Conservation (phyloP, 768 basidiomycete genomes). For the Russula ochroleuca region DNA sequence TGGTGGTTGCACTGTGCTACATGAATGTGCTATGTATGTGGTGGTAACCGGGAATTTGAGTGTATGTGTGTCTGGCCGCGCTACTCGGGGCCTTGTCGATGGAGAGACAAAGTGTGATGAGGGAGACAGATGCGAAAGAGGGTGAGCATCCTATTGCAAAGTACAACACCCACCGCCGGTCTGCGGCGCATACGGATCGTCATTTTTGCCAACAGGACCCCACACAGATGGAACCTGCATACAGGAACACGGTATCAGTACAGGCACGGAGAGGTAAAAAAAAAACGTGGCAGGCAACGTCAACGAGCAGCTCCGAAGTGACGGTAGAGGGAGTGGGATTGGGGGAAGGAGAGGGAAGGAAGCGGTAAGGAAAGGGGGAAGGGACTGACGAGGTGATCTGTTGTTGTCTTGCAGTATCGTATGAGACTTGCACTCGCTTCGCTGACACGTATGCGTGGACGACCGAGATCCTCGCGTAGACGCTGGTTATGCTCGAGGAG, state of each 20-base stretch:
- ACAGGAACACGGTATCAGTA: constrained; percentile 18
- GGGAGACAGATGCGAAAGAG: background rate
- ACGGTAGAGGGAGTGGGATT: background rate
- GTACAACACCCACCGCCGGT: constrained; percentile 21
- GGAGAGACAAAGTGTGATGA: background rate
- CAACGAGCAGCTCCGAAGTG: background rate
- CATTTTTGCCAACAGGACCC: constrained; percentile 88
- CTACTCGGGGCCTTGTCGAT: background rate
- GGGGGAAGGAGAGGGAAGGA: background rate
- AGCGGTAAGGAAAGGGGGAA: background rate
- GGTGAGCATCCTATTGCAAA: constrained; percentile 16
- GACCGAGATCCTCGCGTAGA: constrained; percentile 63
- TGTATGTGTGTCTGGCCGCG: background rate
- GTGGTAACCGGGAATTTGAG: constrained; percentile 15
- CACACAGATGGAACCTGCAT: constrained; percentile 88
- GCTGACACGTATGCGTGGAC: constrained; percentile 67
- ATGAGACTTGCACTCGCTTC: constrained; percentile 71
- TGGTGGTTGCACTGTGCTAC: constrained; percentile 17
- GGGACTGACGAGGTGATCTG: constrained; percentile 59
- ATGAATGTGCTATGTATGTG: constrained; percentile 15
- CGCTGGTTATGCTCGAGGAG: constrained; percentile 72
- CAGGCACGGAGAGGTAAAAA: constrained; percentile 9
- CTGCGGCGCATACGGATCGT: constrained; percentile 86
- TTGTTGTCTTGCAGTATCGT: constrained; percentile 67
- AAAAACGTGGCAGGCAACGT: background rate